Conservation (phyloP, 2,329 filamentous ascomycete species). For the Neofusicoccum parvum region DNA sequence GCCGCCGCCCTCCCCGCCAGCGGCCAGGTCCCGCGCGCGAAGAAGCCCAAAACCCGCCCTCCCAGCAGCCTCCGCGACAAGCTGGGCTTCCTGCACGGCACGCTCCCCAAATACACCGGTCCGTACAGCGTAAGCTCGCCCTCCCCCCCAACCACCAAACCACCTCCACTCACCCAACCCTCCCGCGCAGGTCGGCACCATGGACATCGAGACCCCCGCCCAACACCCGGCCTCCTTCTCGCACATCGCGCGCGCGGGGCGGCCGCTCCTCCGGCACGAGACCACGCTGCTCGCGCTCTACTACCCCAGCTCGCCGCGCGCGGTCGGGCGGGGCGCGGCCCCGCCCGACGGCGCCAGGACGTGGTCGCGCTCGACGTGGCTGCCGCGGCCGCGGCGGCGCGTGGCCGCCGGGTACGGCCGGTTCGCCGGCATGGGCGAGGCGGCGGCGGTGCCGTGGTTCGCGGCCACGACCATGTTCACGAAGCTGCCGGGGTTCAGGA, state of each 20-base stretch:
- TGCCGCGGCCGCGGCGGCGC: slow-evolving; percentile 59
- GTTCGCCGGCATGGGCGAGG: slow-evolving; percentile 56
- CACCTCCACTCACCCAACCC: background rate
- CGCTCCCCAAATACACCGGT: slow-evolving; percentile 54
- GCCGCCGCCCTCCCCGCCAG: background rate
- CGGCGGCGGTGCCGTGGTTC: slow-evolving; percentile 55
- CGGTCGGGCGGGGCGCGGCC: slow-evolving; percentile 36
- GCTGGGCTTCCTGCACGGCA: slow-evolving; percentile 45
- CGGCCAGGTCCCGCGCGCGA: slow-evolving; percentile 32
- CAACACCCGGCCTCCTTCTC: slow-evolving; percentile 49
- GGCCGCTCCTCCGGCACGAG: slow-evolving; percentile 54
- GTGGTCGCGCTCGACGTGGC: slow-evolving; percentile 62
- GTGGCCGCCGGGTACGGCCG: slow-evolving; percentile 65
- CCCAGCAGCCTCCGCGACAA: slow-evolving; percentile 53
- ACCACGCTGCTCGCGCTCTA: slow-evolving; percentile 68
- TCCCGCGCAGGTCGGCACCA: slow-evolving; percentile 44
- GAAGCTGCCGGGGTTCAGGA: slow-evolving; percentile 65
- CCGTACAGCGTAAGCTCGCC: slow-evolving; percentile 47
- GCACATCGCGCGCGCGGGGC: slow-evolving; percentile 51
- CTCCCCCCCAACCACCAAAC: background rate
- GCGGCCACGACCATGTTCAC: slow-evolving; percentile 63
- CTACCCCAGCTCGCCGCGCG: slow-evolving; percentile 59
- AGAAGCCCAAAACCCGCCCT: slow-evolving; percentile 52
- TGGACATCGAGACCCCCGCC: slow-evolving; percentile 59
- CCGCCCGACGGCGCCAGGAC: slow-evolving; percentile 43